These are phyloP conservation scores for Megacollybia marginata DNA, from an alignment of 768 basidiomycete species.

Conservation along the genomic window DNA sequence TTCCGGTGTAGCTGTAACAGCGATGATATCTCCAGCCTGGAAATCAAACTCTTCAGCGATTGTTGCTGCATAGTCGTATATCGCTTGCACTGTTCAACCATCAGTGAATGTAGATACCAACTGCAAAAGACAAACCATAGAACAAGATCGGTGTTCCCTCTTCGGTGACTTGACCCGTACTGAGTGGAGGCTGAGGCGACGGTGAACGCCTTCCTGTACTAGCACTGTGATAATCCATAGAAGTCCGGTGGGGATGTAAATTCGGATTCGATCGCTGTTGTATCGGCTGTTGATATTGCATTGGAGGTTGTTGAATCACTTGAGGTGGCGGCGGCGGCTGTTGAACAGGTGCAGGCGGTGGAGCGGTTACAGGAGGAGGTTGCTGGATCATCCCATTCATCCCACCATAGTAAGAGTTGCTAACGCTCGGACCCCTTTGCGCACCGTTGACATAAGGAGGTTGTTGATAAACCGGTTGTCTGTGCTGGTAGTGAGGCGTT, in stretches of 20 bases:
- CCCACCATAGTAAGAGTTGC: not conserved
- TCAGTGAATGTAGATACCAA: slow-evolving; percentile 5
- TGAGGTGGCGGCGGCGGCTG: slow-evolving; percentile 23
- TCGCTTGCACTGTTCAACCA: slow-evolving; percentile 63
- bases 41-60: slow-evolving; percentile 96
- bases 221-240: slow-evolving; percentile 26
- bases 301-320: slow-evolving; percentile 25
- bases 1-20: slow-evolving; percentile 88
- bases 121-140: slow-evolving; percentile 54
- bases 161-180: slow-evolving; percentile 76
- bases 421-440: too few relatives aligned
- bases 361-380: not conserved
- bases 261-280: slow-evolving; percentile 24
- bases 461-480: slow-evolving; percentile 27
- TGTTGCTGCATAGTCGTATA: slow-evolving; percentile 80
- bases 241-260: slow-evolving; percentile 3
- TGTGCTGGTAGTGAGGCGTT: not conserved
- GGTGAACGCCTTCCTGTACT: slow-evolving; percentile 43
- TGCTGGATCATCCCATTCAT: not conserved
- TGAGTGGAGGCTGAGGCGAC: slow-evolving; percentile 43
- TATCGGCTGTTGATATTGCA: slow-evolving; percentile 10
- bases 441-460: not conserved
- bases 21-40: slow-evolving; percentile 91
- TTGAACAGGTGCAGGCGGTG: not conserved
- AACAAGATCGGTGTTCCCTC: slow-evolving; percentile 79